A percentile compares a stretch with the other conserved stretches of the same genome.
Evolutionary conservation across 345 rosid species (phyloP).

Genomic region (Orychophragmus violaceus): DNA sequence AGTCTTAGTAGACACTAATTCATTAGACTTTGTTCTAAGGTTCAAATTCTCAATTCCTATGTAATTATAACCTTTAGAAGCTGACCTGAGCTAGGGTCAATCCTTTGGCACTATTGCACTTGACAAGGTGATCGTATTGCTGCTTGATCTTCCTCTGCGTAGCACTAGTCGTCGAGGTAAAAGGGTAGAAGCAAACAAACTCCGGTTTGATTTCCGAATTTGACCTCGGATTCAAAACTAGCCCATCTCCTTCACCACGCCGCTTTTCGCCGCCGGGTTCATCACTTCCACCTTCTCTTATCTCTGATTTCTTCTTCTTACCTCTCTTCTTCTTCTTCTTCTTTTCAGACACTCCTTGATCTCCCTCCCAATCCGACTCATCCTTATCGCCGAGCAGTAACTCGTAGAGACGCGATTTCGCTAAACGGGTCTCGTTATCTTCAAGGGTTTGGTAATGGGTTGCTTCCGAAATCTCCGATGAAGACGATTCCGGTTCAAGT

Average conservation of each 20-base stretch:
- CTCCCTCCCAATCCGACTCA: slow-evolving; percentile 27
- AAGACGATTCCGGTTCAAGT: slow-evolving; percentile 16
- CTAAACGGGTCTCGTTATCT: slow-evolving; percentile 32
- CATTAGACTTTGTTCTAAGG: not conserved
- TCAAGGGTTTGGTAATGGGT: slow-evolving; percentile 20
- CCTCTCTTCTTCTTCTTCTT: slow-evolving; percentile 51
- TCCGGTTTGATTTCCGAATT: slow-evolving; percentile 44
- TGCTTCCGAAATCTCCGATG: slow-evolving; percentile 25
- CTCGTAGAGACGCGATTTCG: slow-evolving; percentile 52
- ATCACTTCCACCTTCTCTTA: slow-evolving; percentile 28
- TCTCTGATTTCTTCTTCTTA: slow-evolving; percentile 44
- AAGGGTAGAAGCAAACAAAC: slow-evolving; percentile 68
- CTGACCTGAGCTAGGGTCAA: slow-evolving; percentile 77
- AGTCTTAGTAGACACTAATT: not conserved
- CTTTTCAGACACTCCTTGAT: slow-evolving; percentile 32
- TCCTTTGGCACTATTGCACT: slow-evolving; percentile 58
- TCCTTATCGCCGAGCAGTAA: slow-evolving; percentile 41
- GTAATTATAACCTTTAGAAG: not conserved
- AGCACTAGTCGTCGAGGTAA: slow-evolving; percentile 75
- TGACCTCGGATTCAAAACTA: slow-evolving; percentile 38
- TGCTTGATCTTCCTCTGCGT: slow-evolving; percentile 95
- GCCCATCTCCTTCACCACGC: slow-evolving; percentile 16
- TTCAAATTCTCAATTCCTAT: not conserved
- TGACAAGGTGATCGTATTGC: slow-evolving; percentile 73
- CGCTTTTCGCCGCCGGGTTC: slow-evolving; percentile 29